phyloP scores from a whole-genome alignment of 1,139 yeast species.

The Debaryomycetaceae sp. region DNA sequence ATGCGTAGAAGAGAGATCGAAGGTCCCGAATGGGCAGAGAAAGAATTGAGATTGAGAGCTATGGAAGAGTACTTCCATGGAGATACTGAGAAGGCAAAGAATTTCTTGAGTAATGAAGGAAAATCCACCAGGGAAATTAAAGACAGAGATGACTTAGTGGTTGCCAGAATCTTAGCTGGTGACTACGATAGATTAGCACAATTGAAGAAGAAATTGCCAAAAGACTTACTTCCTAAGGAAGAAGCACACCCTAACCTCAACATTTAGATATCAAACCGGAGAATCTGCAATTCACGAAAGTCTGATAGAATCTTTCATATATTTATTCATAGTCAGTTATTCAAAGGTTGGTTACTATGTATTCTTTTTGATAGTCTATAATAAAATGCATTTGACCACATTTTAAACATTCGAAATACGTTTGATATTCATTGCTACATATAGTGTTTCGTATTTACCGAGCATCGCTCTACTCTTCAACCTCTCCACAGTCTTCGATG shows the following conservation, averaged over 20 bases:
- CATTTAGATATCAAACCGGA: constrained; percentile 16
- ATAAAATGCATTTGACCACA: not conserved
- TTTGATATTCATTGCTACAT: not conserved
- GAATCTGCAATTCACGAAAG: not conserved
- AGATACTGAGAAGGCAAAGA: constrained; percentile 56
- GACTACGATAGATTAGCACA: constrained; percentile 80
- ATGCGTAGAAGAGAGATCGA: constrained; percentile 41
- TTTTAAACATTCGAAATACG: not conserved
- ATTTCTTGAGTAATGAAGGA: constrained; percentile 53
- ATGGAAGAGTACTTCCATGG: constrained; percentile 62
- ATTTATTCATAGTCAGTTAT: not conserved
- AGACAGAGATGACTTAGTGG: constrained; percentile 74
- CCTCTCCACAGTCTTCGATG: constrained; percentile 39
- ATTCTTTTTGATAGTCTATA: not conserved
- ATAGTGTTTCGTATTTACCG: too few species aligned
- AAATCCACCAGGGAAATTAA: constrained; percentile 57
- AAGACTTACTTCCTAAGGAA: constrained; percentile 36
- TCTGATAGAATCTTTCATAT: not conserved
- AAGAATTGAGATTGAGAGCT: constrained; percentile 79
- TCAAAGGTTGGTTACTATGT: constrained; percentile 1
- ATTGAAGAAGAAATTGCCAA: constrained; percentile 53
- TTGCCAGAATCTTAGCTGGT: constrained; percentile 79
- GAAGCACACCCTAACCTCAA: constrained; percentile 33
- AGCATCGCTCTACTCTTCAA: constrained; percentile 7
- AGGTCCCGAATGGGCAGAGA: constrained; percentile 76